A percentile compares a stretch with the other conserved stretches of the same genome.
Evolutionary conservation across 1,139 yeast species (phyloP).

Genomic region (Yamadazyma triangularis): DNA sequence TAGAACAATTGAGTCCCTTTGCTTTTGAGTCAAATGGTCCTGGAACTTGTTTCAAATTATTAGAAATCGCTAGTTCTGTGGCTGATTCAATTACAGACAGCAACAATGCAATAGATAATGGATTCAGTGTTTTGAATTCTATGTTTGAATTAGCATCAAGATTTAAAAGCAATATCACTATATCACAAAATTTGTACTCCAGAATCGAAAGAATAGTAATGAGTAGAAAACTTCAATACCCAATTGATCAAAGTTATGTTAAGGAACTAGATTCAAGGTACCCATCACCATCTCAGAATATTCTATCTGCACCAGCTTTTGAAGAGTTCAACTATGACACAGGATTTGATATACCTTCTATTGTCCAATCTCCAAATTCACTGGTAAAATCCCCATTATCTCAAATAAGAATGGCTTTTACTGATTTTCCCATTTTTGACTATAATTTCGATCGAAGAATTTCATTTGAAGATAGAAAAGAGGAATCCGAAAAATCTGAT

Average conservation of each 20-base stretch:
- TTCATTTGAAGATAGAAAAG: too few species aligned
- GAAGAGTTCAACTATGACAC: too few species aligned
- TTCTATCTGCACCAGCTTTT: too few species aligned
- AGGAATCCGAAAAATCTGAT: too few species aligned
- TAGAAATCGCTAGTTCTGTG: slow-evolving; percentile 26
- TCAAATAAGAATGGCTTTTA: slow-evolving; percentile 25
- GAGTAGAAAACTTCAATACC: too few species aligned
- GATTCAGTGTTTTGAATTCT: slow-evolving; percentile 11
- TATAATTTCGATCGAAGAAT: too few species aligned
- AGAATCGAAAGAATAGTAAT: slow-evolving; percentile 12
- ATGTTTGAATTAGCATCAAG: slow-evolving; percentile 17
- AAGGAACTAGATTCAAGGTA: slow-evolving; percentile 4
- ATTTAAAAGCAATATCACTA: slow-evolving; percentile 19
- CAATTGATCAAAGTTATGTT: neutral
- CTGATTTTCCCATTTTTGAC: slow-evolving; percentile 12
- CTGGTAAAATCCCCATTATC: slow-evolving; percentile 18
- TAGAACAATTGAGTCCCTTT: slow-evolving; percentile 20
- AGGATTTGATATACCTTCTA: slow-evolving; percentile 9
- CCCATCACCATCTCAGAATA: too few species aligned
- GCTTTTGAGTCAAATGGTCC: slow-evolving; percentile 36
- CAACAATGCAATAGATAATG: slow-evolving; percentile 2
- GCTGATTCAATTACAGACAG: slow-evolving; percentile 17
- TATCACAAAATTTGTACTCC: slow-evolving; percentile 16
- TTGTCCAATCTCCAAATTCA: slow-evolving; percentile 6
- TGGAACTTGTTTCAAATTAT: slow-evolving; percentile 28